Base-by-base conservation (phyloP, 1,139 yeast genomes). In the Eremothecium sinecaudum region DNA sequence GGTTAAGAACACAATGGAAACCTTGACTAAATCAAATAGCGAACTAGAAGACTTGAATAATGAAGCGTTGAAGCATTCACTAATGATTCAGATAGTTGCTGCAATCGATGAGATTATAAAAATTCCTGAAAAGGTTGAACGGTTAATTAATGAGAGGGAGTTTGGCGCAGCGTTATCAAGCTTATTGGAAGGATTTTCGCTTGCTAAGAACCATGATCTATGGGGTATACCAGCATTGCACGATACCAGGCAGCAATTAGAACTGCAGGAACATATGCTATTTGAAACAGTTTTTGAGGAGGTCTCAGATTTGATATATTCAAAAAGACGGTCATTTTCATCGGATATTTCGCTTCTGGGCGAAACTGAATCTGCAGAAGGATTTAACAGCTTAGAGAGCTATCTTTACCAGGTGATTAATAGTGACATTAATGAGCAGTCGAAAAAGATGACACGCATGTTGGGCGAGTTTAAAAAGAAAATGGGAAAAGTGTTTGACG, bases 261-360 rank as follows among this genome's bases (percentile, higher is more conserved):
- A 73, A 32, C 53, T 68, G 5, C 94, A 82, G 47, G 74, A 77
- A 27, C 76, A 66, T 50, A 68, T 69, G 34, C 58, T 87, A 30
- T 79, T 80, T 48, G 84, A 79, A 37, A 75, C 75, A 50, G 63
- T 86, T 18, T 64, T 83, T 14, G 94, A 82, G 44, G 95, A 86
- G 51, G 62, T 86, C 28, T 79, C 75, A 42, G 72, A 69, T 38
- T 81, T 83, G 39, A 64, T 86, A 13, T 87, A 82, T 51, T 64
- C 82, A 36, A 80, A 78, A 46, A 41, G 48, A n/a, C 42, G 43
- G 5, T 29, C 35, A 14, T 18, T 31, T n/a, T 16, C 24, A 2
- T 26, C 40, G 12, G 38, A 36, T 12, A 24, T 33, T 9, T 15
- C 26, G 5, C 19, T 32, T 12, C 31, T 41, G 9, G 43, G 49